Conservation (phyloP, 2,329 filamentous ascomycete genomes). For the Penicillium sp. region DNA sequence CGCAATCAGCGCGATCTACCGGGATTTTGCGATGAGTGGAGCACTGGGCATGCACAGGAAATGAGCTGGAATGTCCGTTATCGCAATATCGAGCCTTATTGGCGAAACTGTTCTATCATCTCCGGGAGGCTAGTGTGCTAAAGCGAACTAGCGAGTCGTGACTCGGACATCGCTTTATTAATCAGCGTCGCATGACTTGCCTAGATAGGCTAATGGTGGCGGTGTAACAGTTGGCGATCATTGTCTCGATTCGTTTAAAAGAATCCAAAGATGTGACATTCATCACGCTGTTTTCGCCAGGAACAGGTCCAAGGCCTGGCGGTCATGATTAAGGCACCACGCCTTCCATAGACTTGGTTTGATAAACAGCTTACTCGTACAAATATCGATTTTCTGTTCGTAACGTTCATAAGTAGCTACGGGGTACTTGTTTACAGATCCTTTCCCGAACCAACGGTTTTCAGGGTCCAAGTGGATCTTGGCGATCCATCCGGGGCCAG, state of each 20-base stretch:
- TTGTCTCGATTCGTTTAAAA: background rate
- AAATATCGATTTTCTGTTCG: no score
- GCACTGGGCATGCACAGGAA: background rate
- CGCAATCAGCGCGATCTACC: background rate
- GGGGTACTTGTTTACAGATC: no score
- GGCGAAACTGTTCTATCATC: background rate
- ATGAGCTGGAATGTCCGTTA: background rate
- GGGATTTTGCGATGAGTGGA: background rate
- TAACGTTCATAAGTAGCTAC: no score
- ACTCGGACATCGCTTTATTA: background rate
- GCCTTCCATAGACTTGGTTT: no score
- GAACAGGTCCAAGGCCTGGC: background rate
- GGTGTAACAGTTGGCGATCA: background rate
- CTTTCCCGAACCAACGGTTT: background rate
- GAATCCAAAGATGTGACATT: background rate
- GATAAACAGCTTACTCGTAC: no score
- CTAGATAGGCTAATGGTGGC: background rate
- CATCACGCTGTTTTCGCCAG: background rate
- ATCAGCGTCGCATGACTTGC: background rate
- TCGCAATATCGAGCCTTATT: background rate
- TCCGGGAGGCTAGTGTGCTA: background rate
- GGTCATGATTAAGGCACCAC: background rate
- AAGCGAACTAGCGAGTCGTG: background rate
- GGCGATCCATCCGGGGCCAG: background rate
- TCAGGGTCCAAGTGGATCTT: background rate